Evolutionary conservation across 208 protist genomes (phyloP).

Genomic region (Endotrypanum monterogeii): DNA sequence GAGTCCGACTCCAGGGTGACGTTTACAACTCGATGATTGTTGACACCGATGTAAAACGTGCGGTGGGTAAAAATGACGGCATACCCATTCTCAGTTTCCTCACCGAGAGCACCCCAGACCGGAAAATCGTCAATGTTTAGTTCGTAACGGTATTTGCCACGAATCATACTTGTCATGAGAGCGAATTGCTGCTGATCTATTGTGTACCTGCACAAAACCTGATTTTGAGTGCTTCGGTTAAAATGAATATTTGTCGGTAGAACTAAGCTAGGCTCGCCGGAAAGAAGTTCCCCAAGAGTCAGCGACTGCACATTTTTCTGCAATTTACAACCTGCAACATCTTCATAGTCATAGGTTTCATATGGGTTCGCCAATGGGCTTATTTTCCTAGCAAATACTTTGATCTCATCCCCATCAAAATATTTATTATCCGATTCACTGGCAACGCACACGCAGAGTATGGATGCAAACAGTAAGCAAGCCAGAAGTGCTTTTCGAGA

Average conservation of each 20-base stretch:
- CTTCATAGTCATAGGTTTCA: conserved; percentile 94
- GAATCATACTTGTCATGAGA: conserved; percentile 32
- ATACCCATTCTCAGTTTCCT: not conserved
- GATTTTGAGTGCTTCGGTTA: conserved; percentile 11
- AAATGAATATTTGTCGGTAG: conserved; percentile 62
- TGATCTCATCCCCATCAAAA: conserved; percentile 5
- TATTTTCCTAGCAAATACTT: conserved; percentile 22
- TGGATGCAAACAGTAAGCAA: not conserved
- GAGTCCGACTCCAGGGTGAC: conserved; percentile 58
- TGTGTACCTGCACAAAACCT: conserved; percentile 46
- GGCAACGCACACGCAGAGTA: not conserved
- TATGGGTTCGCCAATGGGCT: conserved; percentile 77
- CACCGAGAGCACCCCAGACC: conserved; percentile 48
- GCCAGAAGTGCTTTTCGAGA: not conserved
- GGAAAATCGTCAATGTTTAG: conserved; percentile 66
- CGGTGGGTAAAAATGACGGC: conserved; percentile 86
- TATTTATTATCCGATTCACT: conserved; percentile 7
- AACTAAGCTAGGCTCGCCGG: conserved; percentile 58
- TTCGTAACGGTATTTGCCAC: conserved; percentile 53
- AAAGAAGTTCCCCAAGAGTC: conserved; percentile 81
- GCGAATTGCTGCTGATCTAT: conserved; percentile 12
- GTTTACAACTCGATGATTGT: conserved; percentile 66
- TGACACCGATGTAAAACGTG: conserved; percentile 72
- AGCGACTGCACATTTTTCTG: conserved; percentile 26
- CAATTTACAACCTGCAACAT: conserved; percentile 75